These are phyloP conservation scores for Zygosaccharomyces rouxii DNA, from an alignment of 805 yeast genomes.

Conservation along the genomic window DNA sequence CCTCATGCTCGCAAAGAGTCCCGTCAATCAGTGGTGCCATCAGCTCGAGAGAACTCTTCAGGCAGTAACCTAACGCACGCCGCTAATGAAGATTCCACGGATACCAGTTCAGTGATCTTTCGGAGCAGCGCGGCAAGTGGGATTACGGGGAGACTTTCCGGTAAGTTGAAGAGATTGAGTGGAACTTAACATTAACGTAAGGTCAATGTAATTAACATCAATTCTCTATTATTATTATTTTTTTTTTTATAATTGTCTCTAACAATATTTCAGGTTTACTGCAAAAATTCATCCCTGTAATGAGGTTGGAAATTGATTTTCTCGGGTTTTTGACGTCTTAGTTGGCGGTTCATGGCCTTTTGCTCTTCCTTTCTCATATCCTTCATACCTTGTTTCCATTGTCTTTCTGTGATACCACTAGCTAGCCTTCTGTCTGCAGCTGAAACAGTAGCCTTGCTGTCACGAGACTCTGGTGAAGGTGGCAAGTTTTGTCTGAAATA, in stretches of 20 bases:
- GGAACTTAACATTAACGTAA: constrained; percentile 5
- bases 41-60: constrained; percentile 7
- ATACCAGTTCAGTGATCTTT: constrained; percentile 15
- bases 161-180: constrained; percentile 8
- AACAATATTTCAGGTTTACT: constrained; percentile 10
- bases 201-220: too few relatives aligned
- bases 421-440: constrained; percentile 66
- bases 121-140: constrained; percentile 14
- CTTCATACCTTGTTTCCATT: constrained; percentile 48
- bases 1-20: constrained; percentile 7
- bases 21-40: constrained; percentile 2
- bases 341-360: constrained; percentile 40
- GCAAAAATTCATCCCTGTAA: constrained; percentile 68
- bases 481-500: constrained; percentile 63
- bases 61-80: constrained; percentile 4
- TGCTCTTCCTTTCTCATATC: constrained; percentile 40
- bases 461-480: constrained; percentile 39
- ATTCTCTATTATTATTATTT: not conserved
- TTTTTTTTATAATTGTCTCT: not conserved
- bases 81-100: constrained; percentile 8
- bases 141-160: constrained; percentile 8
- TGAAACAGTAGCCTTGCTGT: constrained; percentile 69
- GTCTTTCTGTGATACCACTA: constrained; percentile 58
- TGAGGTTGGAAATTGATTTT: constrained; percentile 80
- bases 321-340: constrained; percentile 51